phyloP scores from a whole-genome alignment of 176 grass and related monocot species.

The Triticum dicoccoides region DNA sequence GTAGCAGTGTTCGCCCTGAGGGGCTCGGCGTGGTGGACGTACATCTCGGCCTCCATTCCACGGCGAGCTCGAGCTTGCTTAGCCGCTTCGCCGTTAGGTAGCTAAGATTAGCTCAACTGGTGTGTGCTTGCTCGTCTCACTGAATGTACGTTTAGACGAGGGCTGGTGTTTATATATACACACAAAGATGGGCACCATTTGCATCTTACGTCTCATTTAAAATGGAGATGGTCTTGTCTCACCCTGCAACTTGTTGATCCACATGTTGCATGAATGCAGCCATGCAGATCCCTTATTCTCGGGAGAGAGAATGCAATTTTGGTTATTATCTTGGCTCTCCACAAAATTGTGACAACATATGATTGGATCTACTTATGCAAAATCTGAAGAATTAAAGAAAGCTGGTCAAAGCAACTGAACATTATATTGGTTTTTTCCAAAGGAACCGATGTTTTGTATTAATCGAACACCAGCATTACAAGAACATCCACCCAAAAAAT shows the following conservation, averaged over 20 bases:
- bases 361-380: not conserved
- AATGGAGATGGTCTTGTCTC: not conserved
- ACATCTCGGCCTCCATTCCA: conserved; percentile 22
- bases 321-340: not conserved
- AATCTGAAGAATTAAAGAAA: not conserved
- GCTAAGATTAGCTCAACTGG: not conserved
- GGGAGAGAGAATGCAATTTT: not conserved
- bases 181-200: not conserved
- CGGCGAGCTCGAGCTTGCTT: not conserved
- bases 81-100: not conserved
- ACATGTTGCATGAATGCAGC: conserved; percentile 19
- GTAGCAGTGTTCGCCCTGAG: conserved; percentile 26
- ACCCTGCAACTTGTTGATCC: conserved; percentile 27
- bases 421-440: too few relatives aligned
- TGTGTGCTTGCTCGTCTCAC: not conserved
- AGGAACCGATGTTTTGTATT: not conserved
- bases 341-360: not conserved
- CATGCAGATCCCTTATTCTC: not conserved
- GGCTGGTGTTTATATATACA: not conserved
- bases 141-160: not conserved
- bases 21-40: conserved; percentile 16
- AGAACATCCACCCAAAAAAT: too few relatives aligned
- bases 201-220: not conserved
- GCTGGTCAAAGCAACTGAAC: not conserved
- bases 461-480: too few relatives aligned